phyloP scores from a whole-genome alignment of 2,329 filamentous ascomycete species.

The Neonectria punicea region DNA sequence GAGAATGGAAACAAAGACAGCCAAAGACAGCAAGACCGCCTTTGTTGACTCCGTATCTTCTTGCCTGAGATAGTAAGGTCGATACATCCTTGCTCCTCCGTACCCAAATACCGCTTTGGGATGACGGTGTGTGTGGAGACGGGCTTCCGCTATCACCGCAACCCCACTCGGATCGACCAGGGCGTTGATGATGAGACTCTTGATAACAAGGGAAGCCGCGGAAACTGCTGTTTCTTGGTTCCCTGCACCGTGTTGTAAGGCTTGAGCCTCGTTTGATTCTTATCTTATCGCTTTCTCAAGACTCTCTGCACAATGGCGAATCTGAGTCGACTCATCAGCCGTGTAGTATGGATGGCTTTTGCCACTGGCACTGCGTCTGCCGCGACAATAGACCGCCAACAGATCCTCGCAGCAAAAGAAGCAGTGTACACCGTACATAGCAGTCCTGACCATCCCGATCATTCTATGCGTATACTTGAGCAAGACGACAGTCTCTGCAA shows the following conservation, averaged over 20 bases:
- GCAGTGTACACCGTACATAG: neutral
- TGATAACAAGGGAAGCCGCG: neutral
- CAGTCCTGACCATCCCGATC: constrained; percentile 1
- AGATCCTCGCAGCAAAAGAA: neutral
- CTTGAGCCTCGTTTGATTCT: neutral
- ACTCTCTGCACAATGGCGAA: neutral
- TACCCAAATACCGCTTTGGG: neutral
- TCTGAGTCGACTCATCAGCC: neutral
- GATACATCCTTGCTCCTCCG: neutral
- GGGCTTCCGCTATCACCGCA: no score
- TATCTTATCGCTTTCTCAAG: neutral
- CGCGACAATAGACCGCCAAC: neutral
- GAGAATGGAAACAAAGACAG: neutral
- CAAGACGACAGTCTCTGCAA: constrained; percentile 30
- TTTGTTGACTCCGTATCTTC: neutral
- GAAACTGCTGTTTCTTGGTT: neutral
- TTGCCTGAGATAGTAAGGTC: neutral
- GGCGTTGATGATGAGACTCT: neutral
- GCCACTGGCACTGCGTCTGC: neutral
- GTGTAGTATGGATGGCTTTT: neutral
- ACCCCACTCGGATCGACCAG: neutral
- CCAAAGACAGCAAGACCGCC: neutral
- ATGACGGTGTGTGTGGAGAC: neutral
- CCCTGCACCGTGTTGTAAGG: neutral
- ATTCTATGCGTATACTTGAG: constrained; percentile 31